Percentiles rank a stretch among this genome's conserved stretches.
phyloP scores from a whole-genome alignment of 495 filamentous ascomycete genomes.

The Glutinoglossum americanum region DNA sequence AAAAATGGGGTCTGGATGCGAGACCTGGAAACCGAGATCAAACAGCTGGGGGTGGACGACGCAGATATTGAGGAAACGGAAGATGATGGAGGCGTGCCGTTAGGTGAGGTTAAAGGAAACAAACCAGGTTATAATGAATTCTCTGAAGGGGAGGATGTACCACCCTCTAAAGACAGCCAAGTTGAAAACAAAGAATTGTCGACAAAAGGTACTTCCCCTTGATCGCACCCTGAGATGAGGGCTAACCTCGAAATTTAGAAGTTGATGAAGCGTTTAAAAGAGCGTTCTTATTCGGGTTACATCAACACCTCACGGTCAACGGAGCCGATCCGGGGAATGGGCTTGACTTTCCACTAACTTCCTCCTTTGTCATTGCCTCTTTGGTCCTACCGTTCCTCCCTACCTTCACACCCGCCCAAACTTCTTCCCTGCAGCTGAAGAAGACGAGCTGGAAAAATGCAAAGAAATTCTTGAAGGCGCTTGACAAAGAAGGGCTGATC shows the following conservation, averaged over 20 bases:
- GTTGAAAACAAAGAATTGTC: conserved; percentile 28
- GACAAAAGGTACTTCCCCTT: conserved; percentile 26
- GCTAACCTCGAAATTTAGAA: conserved; percentile 20
- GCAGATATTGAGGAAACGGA: conserved; percentile 5
- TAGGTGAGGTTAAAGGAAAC: conserved; percentile 16
- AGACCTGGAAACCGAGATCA: neutral
- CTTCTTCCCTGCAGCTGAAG: conserved; percentile 43
- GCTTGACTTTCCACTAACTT: conserved; percentile 38
- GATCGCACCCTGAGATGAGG: neutral
- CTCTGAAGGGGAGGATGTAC: conserved; percentile 15
- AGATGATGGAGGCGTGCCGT: conserved; percentile 19
- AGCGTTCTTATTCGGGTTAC: conserved; percentile 45
- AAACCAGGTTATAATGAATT: conserved; percentile 11
- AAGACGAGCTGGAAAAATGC: conserved; percentile 57
- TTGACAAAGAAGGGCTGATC: conserved; percentile 41
- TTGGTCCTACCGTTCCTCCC: conserved; percentile 49
- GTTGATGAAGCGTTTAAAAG: conserved; percentile 46
- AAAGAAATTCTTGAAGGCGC: conserved; percentile 49
- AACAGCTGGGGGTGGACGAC: neutral
- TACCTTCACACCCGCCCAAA: conserved; percentile 29
- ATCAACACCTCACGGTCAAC: conserved; percentile 28
- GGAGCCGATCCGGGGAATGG: conserved; percentile 28
- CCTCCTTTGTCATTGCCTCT: conserved; percentile 42
- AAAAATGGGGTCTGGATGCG: neutral
- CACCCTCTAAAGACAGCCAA: conserved; percentile 12